These are phyloP conservation scores for Parmelia sp. DNA, from an alignment of 495 filamentous ascomycete species.

Conservation along the genomic window DNA sequence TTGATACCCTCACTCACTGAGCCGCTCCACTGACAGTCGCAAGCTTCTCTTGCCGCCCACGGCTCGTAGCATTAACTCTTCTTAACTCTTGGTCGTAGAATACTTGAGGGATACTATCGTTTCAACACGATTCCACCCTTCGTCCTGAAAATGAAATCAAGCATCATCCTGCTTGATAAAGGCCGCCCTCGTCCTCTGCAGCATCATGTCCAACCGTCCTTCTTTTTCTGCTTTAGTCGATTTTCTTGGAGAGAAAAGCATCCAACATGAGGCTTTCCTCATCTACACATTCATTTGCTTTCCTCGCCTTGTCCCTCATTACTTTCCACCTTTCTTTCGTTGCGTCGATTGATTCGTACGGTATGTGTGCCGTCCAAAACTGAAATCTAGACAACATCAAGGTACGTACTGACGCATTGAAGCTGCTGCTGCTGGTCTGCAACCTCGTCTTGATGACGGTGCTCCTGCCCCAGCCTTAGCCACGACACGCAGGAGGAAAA, in stretches of 20 bases:
- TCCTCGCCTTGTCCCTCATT: conserved; percentile 14
- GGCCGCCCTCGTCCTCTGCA: background rate
- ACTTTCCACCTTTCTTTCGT: background rate
- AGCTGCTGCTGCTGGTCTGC: conserved; percentile 8
- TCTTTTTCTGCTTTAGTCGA: conserved; percentile 3
- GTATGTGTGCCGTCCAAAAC: background rate
- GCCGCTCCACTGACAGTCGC: background rate
- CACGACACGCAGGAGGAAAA: conserved; percentile 4
- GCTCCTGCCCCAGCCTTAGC: conserved; percentile 7
- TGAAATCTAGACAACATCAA: background rate
- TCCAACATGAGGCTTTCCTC: conserved; percentile 21
- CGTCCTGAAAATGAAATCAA: background rate
- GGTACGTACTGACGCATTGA: background rate
- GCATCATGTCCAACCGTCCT: background rate
- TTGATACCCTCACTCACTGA: background rate
- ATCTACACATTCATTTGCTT: conserved; percentile 19
- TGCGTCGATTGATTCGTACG: conserved; percentile 13
- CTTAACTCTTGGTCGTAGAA: background rate
- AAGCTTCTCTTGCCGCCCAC: background rate
- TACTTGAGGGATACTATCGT: background rate
- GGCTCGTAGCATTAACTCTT: background rate
- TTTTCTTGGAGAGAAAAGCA: conserved; percentile 2
- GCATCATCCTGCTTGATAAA: background rate
- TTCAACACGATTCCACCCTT: background rate
- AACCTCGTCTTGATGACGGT: conserved; percentile 18